These are phyloP conservation scores for Metschnikowia arizonensis DNA, from an alignment of 805 yeast species.

Conservation along the genomic window DNA sequence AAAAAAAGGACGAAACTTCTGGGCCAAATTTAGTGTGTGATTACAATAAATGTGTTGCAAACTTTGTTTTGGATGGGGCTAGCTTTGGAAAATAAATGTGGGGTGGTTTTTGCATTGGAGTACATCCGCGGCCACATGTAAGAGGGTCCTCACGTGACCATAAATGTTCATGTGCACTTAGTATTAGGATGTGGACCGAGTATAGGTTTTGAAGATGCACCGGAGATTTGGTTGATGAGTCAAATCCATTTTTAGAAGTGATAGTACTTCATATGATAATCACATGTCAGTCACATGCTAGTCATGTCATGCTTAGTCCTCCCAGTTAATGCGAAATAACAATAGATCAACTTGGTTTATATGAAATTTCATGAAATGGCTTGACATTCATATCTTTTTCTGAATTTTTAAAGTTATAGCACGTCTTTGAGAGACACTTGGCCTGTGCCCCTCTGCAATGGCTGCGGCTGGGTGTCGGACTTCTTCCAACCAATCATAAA, in stretches of 20 bases:
- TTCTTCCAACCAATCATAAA: conserved; percentile 91
- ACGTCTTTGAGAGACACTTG: conserved; percentile 66
- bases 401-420: conserved; percentile 19
- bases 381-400: too few relatives aligned
- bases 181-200: too few relatives aligned
- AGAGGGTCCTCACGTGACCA: neutral
- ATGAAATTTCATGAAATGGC: too few relatives aligned
- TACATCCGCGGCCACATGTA: conserved; percentile 4
- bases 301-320: too few relatives aligned
- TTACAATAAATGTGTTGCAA: neutral
- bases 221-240: too few relatives aligned
- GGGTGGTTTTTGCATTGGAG: neutral
- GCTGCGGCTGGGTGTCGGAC: conserved; percentile 63
- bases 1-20: neutral
- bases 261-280: too few relatives aligned
- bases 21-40: neutral
- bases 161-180: neutral
- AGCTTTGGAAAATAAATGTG: neutral
- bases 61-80: neutral
- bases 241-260: too few relatives aligned
- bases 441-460: conserved; percentile 69
- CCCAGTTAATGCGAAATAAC: too few relatives aligned
- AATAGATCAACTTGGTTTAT: too few relatives aligned
- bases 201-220: too few relatives aligned
- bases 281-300: too few relatives aligned